These are phyloP conservation scores for Beauveria sp. DNA, from an alignment of 2,329 filamentous ascomycete genomes.

Conservation along the genomic window DNA sequence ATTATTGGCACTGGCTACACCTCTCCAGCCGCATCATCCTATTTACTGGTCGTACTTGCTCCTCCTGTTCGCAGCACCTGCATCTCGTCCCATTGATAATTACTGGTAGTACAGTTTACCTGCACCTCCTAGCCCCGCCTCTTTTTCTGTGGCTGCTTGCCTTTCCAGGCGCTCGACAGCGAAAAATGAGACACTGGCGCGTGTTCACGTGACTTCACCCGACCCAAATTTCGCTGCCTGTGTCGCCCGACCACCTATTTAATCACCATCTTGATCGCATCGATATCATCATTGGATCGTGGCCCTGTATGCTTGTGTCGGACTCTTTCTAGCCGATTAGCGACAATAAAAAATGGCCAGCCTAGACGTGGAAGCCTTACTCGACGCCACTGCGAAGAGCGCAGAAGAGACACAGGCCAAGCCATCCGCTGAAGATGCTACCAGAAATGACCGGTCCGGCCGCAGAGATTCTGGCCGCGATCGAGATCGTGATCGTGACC, in stretches of 20 bases:
- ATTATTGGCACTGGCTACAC: no score
- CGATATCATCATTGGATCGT: not conserved
- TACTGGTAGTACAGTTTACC: no score
- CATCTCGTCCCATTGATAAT: no score
- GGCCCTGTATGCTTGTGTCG: not conserved
- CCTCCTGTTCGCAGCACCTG: no score
- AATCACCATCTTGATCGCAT: not conserved
- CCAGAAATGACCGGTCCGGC: conserved; percentile 31
- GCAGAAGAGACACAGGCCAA: conserved; percentile 41
- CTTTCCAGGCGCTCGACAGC: not conserved
- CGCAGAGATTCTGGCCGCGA: conserved; percentile 49
- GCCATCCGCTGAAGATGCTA: conserved; percentile 45
- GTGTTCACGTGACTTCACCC: not conserved
- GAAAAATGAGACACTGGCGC: not conserved
- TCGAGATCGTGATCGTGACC: conserved; percentile 51
- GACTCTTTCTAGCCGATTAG: not conserved
- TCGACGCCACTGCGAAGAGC: conserved; percentile 73
- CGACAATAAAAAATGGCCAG: conserved; percentile 36
- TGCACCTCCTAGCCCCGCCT: not conserved
- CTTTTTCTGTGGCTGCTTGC: not conserved
- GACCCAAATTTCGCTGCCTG: conserved; percentile 5
- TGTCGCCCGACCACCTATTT: not conserved
- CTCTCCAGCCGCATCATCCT: no score
- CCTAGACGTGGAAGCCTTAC: conserved; percentile 78
- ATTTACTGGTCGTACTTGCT: no score